These are phyloP conservation scores for Fusarium incarnatum DNA, from an alignment of 2,329 filamentous ascomycete genomes.

Conservation along the genomic window DNA sequence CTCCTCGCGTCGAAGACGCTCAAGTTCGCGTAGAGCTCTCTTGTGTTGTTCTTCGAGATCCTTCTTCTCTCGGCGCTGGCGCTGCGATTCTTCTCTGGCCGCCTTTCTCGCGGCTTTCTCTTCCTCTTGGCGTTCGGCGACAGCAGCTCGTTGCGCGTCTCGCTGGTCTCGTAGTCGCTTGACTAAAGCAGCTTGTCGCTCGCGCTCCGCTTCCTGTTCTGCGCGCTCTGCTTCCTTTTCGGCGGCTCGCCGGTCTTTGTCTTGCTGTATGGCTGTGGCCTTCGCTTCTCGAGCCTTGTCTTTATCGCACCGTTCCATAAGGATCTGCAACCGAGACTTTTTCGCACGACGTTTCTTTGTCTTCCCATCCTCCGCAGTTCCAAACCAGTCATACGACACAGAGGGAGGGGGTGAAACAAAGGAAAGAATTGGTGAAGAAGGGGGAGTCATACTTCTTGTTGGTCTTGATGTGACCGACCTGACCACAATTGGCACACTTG, in stretches of 20 bases:
- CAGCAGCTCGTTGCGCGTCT: slow-evolving; percentile 29
- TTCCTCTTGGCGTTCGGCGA: slow-evolving; percentile 24
- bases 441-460: slow-evolving; percentile 86
- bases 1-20: slow-evolving; percentile 34
- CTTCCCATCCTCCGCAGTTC: slow-evolving; percentile 28
- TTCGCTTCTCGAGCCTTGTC: slow-evolving; percentile 38
- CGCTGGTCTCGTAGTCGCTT: slow-evolving; percentile 30
- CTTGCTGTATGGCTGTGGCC: slow-evolving; percentile 18
- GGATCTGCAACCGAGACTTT: slow-evolving; percentile 32
- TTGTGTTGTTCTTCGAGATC: slow-evolving; percentile 22
- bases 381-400: slow-evolving; percentile 52
- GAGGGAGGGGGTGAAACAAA: slow-evolving; percentile 46
- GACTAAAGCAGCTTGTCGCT: slow-evolving; percentile 29
- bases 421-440: slow-evolving; percentile 18
- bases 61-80: slow-evolving; percentile 25
- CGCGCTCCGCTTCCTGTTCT: slow-evolving; percentile 28
- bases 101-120: slow-evolving; percentile 31
- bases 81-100: slow-evolving; percentile 37
- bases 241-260: slow-evolving; percentile 22
- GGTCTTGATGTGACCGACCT: slow-evolving; percentile 97
- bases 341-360: slow-evolving; percentile 34
- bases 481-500: slow-evolving; percentile 97
- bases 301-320: slow-evolving; percentile 43
- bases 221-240: slow-evolving; percentile 35
- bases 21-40: slow-evolving; percentile 22